Evolutionary conservation across 345 rosid genomes (phyloP).

Genomic region (Camelina laxa): DNA sequence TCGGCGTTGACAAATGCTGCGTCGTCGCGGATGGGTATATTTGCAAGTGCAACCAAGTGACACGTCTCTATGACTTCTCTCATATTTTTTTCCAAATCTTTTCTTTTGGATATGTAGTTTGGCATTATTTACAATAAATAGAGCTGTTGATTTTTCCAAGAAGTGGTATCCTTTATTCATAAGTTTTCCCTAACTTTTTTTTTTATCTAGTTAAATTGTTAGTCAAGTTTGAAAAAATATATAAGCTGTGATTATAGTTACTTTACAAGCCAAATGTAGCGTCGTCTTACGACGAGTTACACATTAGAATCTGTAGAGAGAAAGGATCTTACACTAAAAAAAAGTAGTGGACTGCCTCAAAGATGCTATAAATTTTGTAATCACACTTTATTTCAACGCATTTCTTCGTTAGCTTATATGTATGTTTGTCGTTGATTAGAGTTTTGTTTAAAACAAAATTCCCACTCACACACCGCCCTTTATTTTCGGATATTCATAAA

Average conservation of each 20-base stretch:
- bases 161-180: slow-evolving; percentile 2
- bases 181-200: slow-evolving; percentile 12
- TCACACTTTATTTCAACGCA: slow-evolving; percentile 35
- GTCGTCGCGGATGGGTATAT: slow-evolving; percentile 1
- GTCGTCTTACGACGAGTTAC: background rate
- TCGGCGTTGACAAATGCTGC: slow-evolving; percentile 37
- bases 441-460: background rate
- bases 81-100: background rate
- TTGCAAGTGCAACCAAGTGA: slow-evolving; percentile 18
- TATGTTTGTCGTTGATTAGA: background rate
- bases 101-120: background rate
- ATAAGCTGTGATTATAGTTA: background rate
- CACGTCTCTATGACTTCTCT: slow-evolving; percentile 31
- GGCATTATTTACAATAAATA: slow-evolving; percentile 6
- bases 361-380: slow-evolving; percentile 23
- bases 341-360: slow-evolving; percentile 18
- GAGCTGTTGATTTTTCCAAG: slow-evolving; percentile 26
- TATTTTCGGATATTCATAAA: background rate
- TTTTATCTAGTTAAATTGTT: background rate
- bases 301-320: slow-evolving; percentile 4
- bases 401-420: slow-evolving; percentile 3
- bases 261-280: slow-evolving; percentile 2
- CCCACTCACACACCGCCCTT: background rate
- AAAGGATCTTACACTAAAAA: background rate
- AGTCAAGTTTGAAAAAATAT: slow-evolving; percentile 23